phyloP scores from a whole-genome alignment of 2,329 filamentous ascomycete species.

The Sporothrix humicola region DNA sequence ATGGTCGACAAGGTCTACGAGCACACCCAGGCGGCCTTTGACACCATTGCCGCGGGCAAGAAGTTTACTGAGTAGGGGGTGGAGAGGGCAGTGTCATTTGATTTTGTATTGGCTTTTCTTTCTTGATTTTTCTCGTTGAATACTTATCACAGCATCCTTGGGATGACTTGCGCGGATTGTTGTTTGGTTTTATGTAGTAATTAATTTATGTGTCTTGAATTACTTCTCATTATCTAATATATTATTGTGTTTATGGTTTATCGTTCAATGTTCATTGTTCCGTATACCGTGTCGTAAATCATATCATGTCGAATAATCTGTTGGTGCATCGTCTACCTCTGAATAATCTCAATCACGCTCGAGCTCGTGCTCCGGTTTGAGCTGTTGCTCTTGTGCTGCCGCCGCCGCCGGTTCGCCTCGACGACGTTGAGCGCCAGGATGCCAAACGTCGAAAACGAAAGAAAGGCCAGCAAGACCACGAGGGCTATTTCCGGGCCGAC shows the following conservation, averaged over 20 bases:
- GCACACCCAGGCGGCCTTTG: conserved; percentile 31
- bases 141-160: too few relatives aligned
- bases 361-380: conserved; percentile 29
- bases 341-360: conserved; percentile 38
- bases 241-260: not conserved
- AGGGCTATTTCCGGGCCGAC: conserved; percentile 32
- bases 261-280: not conserved
- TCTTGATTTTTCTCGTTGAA: too few relatives aligned
- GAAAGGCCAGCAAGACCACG: conserved; percentile 30
- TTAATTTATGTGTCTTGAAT: not conserved
- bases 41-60: conserved; percentile 10
- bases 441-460: conserved; percentile 34
- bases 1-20: conserved; percentile 27
- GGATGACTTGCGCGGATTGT: too few relatives aligned
- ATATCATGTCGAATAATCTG: conserved; percentile 2
- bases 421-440: conserved; percentile 23
- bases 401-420: conserved; percentile 25
- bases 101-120: too few relatives aligned
- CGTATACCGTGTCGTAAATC: not conserved
- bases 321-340: not conserved
- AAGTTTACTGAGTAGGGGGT: conserved; percentile 8
- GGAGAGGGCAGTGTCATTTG: too few relatives aligned
- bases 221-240: not conserved
- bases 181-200: not conserved
- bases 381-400: not conserved